Conservation (phyloP, 257 asterid genomes). For the Craterostigma plantagineum region DNA sequence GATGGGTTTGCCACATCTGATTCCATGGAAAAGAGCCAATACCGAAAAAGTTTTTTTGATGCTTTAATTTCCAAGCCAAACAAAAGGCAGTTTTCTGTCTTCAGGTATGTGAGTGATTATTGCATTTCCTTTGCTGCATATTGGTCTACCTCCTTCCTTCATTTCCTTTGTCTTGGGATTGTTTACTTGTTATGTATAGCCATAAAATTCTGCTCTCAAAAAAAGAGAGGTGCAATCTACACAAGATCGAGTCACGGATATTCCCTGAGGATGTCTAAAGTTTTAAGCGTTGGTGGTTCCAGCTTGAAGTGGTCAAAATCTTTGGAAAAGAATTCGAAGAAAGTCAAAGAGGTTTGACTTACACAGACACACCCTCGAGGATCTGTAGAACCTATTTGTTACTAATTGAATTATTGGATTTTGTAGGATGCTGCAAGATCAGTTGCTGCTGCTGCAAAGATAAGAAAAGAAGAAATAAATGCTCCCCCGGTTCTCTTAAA, state of each 20-base stretch:
- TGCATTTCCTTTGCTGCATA: slow-evolving; percentile 8
- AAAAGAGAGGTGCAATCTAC: slow-evolving; percentile 70
- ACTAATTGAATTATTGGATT: background rate
- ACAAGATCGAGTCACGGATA: slow-evolving; percentile 70
- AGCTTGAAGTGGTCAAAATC: slow-evolving; percentile 98
- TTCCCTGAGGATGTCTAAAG: slow-evolving; percentile 68
- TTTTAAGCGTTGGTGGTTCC: slow-evolving; percentile 55
- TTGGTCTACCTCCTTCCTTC: slow-evolving; percentile 9
- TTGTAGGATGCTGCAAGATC: slow-evolving; percentile 73
- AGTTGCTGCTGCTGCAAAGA: slow-evolving; percentile 55
- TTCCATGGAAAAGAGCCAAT: slow-evolving; percentile 57
- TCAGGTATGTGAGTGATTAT: slow-evolving; percentile 28
- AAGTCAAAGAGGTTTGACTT: slow-evolving; percentile 58
- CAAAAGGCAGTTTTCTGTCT: slow-evolving; percentile 17
- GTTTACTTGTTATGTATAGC: slow-evolving; percentile 16
- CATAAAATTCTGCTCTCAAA: slow-evolving; percentile 44
- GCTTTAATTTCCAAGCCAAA: slow-evolving; percentile 23
- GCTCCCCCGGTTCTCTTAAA: slow-evolving; percentile 22
- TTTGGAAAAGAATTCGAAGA: slow-evolving; percentile 60
- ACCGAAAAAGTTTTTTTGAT: slow-evolving; percentile 30
- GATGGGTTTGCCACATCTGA: slow-evolving; percentile 30
- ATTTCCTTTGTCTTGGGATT: slow-evolving; percentile 1
- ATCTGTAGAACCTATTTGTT: slow-evolving; percentile 4
- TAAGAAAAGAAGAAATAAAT: slow-evolving; percentile 38
- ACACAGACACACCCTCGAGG: slow-evolving; percentile 12